Conservation (phyloP, 352 stramenopile species). For the Lagenidium sp. region DNA sequence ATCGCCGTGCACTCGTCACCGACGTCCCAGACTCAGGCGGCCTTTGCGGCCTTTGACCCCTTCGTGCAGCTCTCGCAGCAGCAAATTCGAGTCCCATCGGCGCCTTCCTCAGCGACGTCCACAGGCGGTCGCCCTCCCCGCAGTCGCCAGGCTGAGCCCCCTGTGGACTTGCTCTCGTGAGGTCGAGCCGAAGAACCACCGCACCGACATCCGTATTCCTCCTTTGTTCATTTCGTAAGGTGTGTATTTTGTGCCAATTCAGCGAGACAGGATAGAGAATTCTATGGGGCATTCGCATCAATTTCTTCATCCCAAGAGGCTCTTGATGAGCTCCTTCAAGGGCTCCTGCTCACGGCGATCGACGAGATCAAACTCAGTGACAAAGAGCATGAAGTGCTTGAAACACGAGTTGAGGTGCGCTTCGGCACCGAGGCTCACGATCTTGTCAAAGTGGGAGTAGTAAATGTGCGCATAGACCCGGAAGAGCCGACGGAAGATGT, state of each 20-base stretch:
- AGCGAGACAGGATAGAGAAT: too few species aligned
- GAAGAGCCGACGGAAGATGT: constrained; percentile 95
- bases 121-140: constrained; percentile 12
- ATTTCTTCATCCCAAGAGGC: constrained; percentile 55
- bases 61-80: constrained; percentile 18
- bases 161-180: constrained; percentile 42
- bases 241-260: too few species aligned
- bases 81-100: too few species aligned
- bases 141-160: constrained; percentile 9
- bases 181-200: too few species aligned
- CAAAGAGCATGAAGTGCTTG: constrained; percentile 98
- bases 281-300: too few species aligned
- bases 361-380: constrained; percentile 91
- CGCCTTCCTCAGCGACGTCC: too few species aligned
- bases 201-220: too few species aligned
- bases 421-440: constrained; percentile 91
- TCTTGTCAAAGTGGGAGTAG: constrained; percentile 94
- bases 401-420: constrained; percentile 97
- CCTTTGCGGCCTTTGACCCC: constrained; percentile 26
- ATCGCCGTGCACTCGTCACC: constrained; percentile 41
- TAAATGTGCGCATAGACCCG: constrained; percentile 97
- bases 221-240: too few species aligned
- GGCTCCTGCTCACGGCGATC: constrained; percentile 92
- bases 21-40: constrained; percentile 8
- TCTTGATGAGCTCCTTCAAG: constrained; percentile 93